phyloP scores from a whole-genome alignment of 805 yeast genomes.

The Yamadazyma nakazawae region DNA sequence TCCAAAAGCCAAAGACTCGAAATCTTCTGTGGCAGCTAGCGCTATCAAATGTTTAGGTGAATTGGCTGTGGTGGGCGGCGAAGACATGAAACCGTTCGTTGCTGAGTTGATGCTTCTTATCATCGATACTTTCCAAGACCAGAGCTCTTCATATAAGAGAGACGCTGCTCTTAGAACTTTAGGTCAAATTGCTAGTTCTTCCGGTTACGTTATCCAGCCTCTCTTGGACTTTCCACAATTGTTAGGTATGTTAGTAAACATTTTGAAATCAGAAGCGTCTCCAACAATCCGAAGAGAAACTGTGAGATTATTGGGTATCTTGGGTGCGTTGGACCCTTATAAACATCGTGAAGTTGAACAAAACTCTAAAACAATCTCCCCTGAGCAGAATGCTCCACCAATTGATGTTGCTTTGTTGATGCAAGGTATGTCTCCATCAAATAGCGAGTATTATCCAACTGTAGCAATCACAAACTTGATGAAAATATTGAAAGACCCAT shows the following conservation, averaged over 20 bases:
- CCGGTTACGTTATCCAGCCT: conserved; percentile 96
- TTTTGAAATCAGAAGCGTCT: conserved; percentile 77
- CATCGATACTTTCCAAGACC: conserved; percentile 86
- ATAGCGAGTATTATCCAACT: conserved; percentile 91
- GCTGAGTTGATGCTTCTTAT: conserved; percentile 82
- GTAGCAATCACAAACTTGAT: conserved; percentile 85
- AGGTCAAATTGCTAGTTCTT: conserved; percentile 84
- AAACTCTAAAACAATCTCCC: conserved; percentile 49
- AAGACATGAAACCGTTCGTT: conserved; percentile 69
- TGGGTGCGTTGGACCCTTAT: conserved; percentile 97
- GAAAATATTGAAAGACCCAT: conserved; percentile 80
- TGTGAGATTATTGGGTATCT: conserved; percentile 81
- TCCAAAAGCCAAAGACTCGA: conserved; percentile 67
- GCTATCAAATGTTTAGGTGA: conserved; percentile 88
- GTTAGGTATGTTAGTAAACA: conserved; percentile 74
- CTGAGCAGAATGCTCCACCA: conserved; percentile 84
- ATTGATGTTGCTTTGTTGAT: conserved; percentile 85
- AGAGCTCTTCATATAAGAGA: conserved; percentile 80
- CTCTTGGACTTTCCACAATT: conserved; percentile 87
- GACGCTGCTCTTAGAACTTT: conserved; percentile 85
- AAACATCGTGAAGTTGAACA: conserved; percentile 90
- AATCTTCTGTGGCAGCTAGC: conserved; percentile 81
- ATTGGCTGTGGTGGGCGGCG: conserved; percentile 83
- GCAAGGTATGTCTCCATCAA: conserved; percentile 91
- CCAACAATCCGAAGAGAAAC: conserved; percentile 79